Base-by-base conservation (phyloP, 192 early-diverging fungal genomes). In the Bifiguratus adelaidae region DNA sequence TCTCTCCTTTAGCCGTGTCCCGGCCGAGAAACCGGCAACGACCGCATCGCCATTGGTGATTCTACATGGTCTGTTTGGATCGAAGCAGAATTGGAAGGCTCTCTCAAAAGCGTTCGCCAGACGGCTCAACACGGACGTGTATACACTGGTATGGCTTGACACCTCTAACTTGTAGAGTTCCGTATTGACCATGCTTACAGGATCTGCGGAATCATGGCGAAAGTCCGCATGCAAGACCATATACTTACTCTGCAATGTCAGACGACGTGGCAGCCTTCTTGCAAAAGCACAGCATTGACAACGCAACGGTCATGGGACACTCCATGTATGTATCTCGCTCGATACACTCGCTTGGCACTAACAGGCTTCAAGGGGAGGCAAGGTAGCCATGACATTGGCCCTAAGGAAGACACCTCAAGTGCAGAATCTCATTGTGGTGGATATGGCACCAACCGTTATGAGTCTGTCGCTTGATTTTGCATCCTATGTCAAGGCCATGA, bases 141-240 rank as follows among this genome's bases (percentile, higher is more conserved):
- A 79, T 43, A 71, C 85, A 0, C 49, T 92, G 23, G 75, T 74
- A 74, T 29, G 34, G 32, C 8, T 33, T 33, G n/a, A 9, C 32
- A 9, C 32, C 8, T n/a, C 8, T n/a, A 33, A 33, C 8, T 33
- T n/a, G 32, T 33, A 8, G 32, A 8, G 8, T 8, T 33, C 8
- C 32, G 11, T 34, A 15, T 34, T 34, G 41, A 42, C 20, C 41
- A 42, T 43, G 12, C 3, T 28, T 22, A 21, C 18, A 78, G 76
- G 95, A 97, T 62, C 68, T 93, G 46, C 75, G 95, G 19, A 97
- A 97, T 66, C 95, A 97, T 54, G 95, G 95, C 20, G 87, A 89
- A 23, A 92, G 88, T 49, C 80, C 76, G 5, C 91, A 93, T 50
- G 44, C 46, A 19, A 19, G 46, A 0, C 61, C 63, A 0, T 84